Percentiles rank a stretch among this genome's conserved stretches.
These are phyloP conservation scores for Wickerhamiella sergipiensis DNA, from an alignment of 805 yeast species.

Conservation along the genomic window DNA sequence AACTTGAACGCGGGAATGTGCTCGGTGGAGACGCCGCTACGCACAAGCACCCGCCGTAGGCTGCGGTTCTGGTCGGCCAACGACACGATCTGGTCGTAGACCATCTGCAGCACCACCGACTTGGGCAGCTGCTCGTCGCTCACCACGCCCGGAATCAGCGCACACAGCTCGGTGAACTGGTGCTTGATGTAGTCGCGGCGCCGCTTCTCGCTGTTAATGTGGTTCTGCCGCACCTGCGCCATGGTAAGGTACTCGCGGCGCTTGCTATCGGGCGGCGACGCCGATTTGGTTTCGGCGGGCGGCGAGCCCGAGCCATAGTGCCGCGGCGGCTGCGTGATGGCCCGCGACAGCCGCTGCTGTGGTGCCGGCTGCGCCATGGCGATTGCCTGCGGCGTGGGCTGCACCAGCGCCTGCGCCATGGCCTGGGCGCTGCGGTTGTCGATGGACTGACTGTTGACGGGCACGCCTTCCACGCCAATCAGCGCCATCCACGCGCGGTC, in stretches of 20 bases:
- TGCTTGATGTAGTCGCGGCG: slow-evolving; percentile 28
- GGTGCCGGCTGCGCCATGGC: neutral
- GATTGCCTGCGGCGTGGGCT: slow-evolving; percentile 6
- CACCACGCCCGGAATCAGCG: slow-evolving; percentile 23
- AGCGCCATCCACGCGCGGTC: neutral
- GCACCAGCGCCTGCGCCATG: slow-evolving; percentile 10
- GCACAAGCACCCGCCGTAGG: slow-evolving; percentile 14
- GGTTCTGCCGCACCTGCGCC: slow-evolving; percentile 28
- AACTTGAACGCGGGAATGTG: slow-evolving; percentile 8
- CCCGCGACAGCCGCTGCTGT: neutral
- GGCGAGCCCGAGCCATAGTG: neutral
- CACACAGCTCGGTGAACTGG: slow-evolving; percentile 26
- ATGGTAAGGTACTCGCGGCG: slow-evolving; percentile 21
- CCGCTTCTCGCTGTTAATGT: slow-evolving; percentile 28
- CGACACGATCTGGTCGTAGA: slow-evolving; percentile 17
- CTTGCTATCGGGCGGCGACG: slow-evolving; percentile 2
- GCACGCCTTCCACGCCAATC: neutral
- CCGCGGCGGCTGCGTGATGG: neutral
- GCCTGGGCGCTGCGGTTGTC: neutral
- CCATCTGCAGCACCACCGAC: slow-evolving; percentile 17
- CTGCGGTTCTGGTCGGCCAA: slow-evolving; percentile 18
- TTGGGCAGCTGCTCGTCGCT: slow-evolving; percentile 16
- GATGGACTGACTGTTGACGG: neutral
- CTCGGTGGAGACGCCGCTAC: slow-evolving; percentile 12
- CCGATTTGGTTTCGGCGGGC: neutral